Conservation (phyloP, 2,329 filamentous ascomycete genomes). For the Akanthomyces lecanii region DNA sequence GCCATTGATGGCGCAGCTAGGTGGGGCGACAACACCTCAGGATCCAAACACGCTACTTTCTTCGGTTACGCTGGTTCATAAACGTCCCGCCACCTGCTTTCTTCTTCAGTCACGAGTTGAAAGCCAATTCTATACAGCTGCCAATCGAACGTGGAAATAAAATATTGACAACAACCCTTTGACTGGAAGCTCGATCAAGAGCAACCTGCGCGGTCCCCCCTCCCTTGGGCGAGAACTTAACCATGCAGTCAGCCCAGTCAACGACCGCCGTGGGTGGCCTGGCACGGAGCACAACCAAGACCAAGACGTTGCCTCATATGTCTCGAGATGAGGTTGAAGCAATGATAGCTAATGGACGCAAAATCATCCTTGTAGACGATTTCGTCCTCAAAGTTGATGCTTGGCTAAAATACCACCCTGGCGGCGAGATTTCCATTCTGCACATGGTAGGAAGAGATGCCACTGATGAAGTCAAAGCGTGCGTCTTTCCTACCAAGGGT, state of each 20-base stretch:
- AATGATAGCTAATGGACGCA: conserved; percentile 75
- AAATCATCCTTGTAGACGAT: conserved; percentile 75
- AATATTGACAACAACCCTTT: background rate
- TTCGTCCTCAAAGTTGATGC: conserved; percentile 82
- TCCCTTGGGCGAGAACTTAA: background rate
- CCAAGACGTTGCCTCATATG: background rate
- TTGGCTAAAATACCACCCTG: conserved; percentile 87
- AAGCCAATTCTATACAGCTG: background rate
- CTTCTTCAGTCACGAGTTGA: background rate
- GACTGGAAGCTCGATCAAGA: background rate
- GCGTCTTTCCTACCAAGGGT: conserved; percentile 32
- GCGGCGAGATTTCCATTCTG: conserved; percentile 82
- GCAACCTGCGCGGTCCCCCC: background rate
- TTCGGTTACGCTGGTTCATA: background rate
- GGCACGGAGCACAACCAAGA: background rate
- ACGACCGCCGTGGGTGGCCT: background rate
- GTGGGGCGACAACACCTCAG: background rate
- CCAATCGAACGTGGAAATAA: background rate
- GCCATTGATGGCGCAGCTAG: background rate
- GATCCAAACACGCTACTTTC: background rate
- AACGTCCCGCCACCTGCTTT: background rate
- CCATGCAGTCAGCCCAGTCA: conserved; percentile 4
- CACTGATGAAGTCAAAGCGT: conserved; percentile 92
- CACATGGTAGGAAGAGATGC: conserved; percentile 95
- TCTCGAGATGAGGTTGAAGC: conserved; percentile 48